Evolutionary conservation across 2,329 filamentous ascomycete genomes (phyloP).

Genomic region (Penicillium sclerotiorum): DNA sequence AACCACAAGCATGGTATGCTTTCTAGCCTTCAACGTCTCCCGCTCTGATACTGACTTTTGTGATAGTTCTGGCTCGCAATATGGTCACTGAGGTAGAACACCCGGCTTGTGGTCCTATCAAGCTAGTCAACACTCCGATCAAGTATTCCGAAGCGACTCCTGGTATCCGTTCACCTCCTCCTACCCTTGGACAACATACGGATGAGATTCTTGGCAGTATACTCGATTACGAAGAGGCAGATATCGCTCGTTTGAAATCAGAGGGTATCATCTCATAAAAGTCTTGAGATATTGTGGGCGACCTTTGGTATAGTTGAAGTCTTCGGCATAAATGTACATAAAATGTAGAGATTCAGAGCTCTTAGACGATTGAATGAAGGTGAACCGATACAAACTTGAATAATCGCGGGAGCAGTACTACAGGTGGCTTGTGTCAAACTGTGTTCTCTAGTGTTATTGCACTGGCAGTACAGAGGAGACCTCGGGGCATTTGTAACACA

Average conservation of each 20-base stretch:
- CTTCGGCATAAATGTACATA: no score
- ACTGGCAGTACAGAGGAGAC: no score
- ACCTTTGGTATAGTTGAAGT: no score
- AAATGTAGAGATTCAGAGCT: no score
- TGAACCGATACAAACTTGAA: no score
- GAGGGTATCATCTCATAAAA: conserved; percentile 64
- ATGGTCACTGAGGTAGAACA: conserved; percentile 94
- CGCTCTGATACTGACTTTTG: background rate
- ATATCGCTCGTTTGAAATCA: conserved; percentile 65
- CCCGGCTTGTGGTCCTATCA: conserved; percentile 77
- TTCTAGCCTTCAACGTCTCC: background rate
- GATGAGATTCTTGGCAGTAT: conserved; percentile 70
- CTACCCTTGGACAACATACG: conserved; percentile 84
- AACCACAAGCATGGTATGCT: conserved; percentile 78
- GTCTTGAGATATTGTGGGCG: no score
- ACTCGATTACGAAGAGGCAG: conserved; percentile 60
- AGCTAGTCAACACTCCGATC: conserved; percentile 89
- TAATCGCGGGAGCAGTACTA: no score
- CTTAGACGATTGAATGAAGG: no score
- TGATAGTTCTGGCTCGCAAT: conserved; percentile 66
- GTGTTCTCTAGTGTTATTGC: no score
- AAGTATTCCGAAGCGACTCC: conserved; percentile 88
- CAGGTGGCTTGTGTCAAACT: no score
- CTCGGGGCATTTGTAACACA: no score
- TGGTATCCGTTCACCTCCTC: conserved; percentile 74